Percentiles rank a stretch among this genome's conserved stretches.
Conservation (phyloP, 1,284 basidiomycete species). For the Ustilago loliicola region DNA sequence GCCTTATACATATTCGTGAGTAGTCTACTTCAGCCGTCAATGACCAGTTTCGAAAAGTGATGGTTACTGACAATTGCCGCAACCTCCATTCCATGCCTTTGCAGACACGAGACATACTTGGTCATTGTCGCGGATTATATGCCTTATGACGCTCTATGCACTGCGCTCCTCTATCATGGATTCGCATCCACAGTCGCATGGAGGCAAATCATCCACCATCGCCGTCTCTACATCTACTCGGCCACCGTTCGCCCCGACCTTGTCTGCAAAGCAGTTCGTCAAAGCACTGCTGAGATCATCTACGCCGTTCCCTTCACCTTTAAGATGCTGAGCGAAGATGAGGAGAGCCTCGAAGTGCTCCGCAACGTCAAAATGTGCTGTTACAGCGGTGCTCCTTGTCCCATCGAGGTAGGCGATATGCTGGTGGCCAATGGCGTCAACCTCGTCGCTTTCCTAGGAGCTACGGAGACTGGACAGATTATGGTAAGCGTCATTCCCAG, state of each 20-base stretch:
- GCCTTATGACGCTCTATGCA: constrained; percentile 35
- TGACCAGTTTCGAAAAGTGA: not conserved
- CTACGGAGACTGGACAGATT: constrained; percentile 64
- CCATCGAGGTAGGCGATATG: constrained; percentile 76
- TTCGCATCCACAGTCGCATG: constrained; percentile 38
- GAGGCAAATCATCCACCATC: constrained; percentile 32
- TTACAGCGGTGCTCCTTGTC: constrained; percentile 72
- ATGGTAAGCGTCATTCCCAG: constrained; percentile 58
- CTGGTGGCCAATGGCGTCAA: constrained; percentile 75
- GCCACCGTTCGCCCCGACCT: constrained; percentile 32
- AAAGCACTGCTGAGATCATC: constrained; percentile 34
- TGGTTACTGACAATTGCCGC: not conserved
- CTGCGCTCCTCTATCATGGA: constrained; percentile 50
- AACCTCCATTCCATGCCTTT: not conserved
- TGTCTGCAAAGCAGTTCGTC: constrained; percentile 13
- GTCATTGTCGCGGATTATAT: constrained; percentile 26
- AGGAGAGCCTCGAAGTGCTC: constrained; percentile 73
- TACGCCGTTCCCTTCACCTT: constrained; percentile 73
- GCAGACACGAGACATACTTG: constrained; percentile 32
- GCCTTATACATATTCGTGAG: constrained; percentile 30
- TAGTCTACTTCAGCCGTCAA: not conserved
- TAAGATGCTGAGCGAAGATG: constrained; percentile 75
- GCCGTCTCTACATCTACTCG: constrained; percentile 36
- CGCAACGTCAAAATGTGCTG: constrained; percentile 74
- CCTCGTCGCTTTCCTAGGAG: constrained; percentile 76